Percentiles rank a stretch among this genome's conserved stretches.
Conservation (phyloP, 1,139 yeast genomes). For the Nadsonia starkeyi-henricii region DNA sequence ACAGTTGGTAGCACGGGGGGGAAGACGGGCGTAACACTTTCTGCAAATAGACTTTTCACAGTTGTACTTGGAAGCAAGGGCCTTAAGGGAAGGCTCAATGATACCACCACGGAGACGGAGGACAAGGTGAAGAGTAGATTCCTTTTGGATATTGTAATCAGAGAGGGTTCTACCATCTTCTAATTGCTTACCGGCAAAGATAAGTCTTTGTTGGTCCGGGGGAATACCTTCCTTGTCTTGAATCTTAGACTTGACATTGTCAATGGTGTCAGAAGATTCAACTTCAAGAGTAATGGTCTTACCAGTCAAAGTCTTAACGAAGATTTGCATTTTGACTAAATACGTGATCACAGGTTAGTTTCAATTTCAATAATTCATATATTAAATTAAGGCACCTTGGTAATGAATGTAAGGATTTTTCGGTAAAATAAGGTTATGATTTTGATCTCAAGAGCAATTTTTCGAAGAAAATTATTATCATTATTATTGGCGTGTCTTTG, state of each 20-base stretch:
- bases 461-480: no score
- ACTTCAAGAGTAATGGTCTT: constrained; percentile 82
- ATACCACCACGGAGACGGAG: constrained; percentile 90
- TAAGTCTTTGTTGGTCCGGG: constrained; percentile 88
- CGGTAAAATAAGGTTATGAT: no score
- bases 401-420: no score
- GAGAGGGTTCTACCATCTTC: constrained; percentile 88
- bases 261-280: constrained; percentile 88
- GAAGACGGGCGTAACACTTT: constrained; percentile 99
- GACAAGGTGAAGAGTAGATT: constrained; percentile 78
- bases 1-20: constrained; percentile 99
- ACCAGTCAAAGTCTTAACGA: constrained; percentile 68
- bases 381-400: no score
- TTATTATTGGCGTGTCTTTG: no score
- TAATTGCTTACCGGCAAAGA: constrained; percentile 88
- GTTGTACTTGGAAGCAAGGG: constrained; percentile 98
- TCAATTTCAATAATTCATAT: no score
- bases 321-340: constrained; percentile 42
- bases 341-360: no score
- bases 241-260: constrained; percentile 85
- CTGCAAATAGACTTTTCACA: constrained; percentile 99
- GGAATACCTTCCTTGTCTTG: constrained; percentile 94
- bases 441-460: no score
- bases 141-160: constrained; percentile 92
- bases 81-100: constrained; percentile 98